Evolutionary conservation across 257 asterid species (phyloP).

Genomic region (Rubia yunnanensis): DNA sequence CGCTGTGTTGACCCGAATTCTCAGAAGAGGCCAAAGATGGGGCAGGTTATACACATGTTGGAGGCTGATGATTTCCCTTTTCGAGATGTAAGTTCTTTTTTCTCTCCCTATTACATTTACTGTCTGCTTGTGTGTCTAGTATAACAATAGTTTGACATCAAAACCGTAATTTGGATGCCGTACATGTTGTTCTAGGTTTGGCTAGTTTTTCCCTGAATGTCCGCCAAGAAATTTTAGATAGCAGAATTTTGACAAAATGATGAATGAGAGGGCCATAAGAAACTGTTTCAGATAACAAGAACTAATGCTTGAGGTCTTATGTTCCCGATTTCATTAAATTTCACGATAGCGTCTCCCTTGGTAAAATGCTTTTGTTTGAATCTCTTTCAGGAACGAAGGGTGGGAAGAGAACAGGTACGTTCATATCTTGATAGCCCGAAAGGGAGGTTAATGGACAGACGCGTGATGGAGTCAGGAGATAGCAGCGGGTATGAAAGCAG

Average conservation of each 20-base stretch:
- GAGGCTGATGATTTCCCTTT: conserved; percentile 85
- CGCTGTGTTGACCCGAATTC: conserved; percentile 81
- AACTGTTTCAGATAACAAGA: not conserved
- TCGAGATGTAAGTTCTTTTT: conserved; percentile 60
- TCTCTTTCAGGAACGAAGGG: conserved; percentile 51
- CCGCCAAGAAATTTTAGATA: not conserved
- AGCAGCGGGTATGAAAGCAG: conserved; percentile 87
- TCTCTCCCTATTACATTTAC: not conserved
- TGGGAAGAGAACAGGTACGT: conserved; percentile 38
- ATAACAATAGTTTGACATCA: too few relatives aligned
- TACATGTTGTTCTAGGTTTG: not conserved
- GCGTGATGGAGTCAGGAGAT: conserved; percentile 55
- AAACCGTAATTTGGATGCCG: not conserved
- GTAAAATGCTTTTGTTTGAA: not conserved
- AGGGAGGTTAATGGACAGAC: conserved; percentile 38
- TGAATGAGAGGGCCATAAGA: not conserved
- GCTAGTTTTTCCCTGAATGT: not conserved
- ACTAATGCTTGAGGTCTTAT: too few relatives aligned
- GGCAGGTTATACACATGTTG: conserved; percentile 88
- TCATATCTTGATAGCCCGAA: conserved; percentile 29
- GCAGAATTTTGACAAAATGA: not conserved
- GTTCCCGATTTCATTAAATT: too few relatives aligned
- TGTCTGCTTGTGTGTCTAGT: conserved; percentile 6
- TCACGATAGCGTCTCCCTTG: too few relatives aligned
- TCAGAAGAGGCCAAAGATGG: conserved; percentile 91